Evolutionary conservation across 83 land plant genomes (phyloP).

Genomic region (Picea abies): DNA sequence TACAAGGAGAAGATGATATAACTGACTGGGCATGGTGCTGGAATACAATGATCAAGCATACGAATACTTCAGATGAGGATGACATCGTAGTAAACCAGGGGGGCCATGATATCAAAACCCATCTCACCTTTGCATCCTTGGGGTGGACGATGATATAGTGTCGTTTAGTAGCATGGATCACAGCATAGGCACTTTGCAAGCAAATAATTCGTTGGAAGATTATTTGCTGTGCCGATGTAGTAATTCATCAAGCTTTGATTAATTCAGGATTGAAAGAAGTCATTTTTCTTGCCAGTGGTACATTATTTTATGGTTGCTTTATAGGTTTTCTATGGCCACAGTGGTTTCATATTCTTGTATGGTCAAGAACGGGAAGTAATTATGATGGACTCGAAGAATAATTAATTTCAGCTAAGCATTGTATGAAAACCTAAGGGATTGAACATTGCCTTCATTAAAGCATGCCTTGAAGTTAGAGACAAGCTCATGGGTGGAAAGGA

Average conservation of each 20-base stretch:
- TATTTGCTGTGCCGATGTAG: conserved; percentile 73
- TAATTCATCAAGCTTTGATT: conserved; percentile 37
- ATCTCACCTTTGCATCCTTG: conserved; percentile 76
- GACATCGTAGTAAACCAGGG: conserved; percentile 29
- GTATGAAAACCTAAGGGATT: neutral
- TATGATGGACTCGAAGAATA: neutral
- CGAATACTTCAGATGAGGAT: conserved; percentile 46
- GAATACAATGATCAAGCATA: conserved; percentile 28
- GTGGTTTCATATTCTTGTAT: neutral
- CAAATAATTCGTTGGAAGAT: conserved; percentile 57
- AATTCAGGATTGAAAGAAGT: neutral
- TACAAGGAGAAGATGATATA: conserved; percentile 38
- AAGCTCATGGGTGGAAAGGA: neutral
- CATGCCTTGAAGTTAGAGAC: neutral
- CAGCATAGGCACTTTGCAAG: conserved; percentile 25
- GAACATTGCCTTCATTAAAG: neutral
- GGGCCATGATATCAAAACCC: conserved; percentile 32
- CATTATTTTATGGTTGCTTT: neutral
- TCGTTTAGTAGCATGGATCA: conserved; percentile 64
- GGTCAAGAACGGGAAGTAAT: neutral
- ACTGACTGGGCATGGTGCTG: conserved; percentile 43
- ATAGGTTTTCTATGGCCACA: no score
- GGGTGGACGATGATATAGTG: conserved; percentile 74
- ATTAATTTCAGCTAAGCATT: neutral
- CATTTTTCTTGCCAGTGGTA: neutral